Base-by-base conservation (phyloP, 108 stramenopile genomes). In the Nannochloropsis granulata region DNA sequence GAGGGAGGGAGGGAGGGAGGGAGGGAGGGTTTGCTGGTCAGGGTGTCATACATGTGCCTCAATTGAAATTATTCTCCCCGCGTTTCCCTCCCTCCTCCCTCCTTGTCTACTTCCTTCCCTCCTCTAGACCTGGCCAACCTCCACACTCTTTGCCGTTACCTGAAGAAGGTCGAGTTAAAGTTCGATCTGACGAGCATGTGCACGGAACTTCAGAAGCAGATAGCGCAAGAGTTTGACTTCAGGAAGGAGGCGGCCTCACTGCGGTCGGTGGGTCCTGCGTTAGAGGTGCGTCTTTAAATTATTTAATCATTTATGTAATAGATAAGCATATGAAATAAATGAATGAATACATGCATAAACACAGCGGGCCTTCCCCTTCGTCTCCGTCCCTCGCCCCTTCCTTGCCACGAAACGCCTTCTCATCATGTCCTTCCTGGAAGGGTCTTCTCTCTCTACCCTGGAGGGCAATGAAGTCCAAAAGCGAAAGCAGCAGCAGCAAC, bases 221-320 rank as follows among this genome's bases (percentile, higher is more conserved):
- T 97, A 85, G 92, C 93, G 90, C 94, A 93, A 14, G 97, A 98
- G 83, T 98, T 98, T 87, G 96, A 98, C 88, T 98, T 96, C 90
- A 79, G 80, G 23, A 82, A 87, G 79, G 96, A 96, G 88, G 93
- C 92, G 26, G 56, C 56, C 8, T 71, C 56, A 1, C 56, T 71
- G 5, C 56, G 56, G 5, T 16, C 56, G 86, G 86, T 88, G 34
- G 26, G 83, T 78, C 13, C 14, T 0, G 16, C 23, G 43, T 24
- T 26, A 21, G 23, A 44, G 44, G 82, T 23, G 43, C 14, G 44
- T 78, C 44, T 83, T 83, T 46, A 1, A n/a, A n/a, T 83, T 2
- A 19, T 2, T 83, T 46, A 21, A 34, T 34, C 34, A 34, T 3
- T 34, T 34, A 5, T 34, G 34, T 34, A 34, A 34, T 34, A 34